Evolutionary conservation across 1,284 basidiomycete species (phyloP), one percentile per base, ranked within the genome.

Genomic region (Ustilago loliicola): DNA sequence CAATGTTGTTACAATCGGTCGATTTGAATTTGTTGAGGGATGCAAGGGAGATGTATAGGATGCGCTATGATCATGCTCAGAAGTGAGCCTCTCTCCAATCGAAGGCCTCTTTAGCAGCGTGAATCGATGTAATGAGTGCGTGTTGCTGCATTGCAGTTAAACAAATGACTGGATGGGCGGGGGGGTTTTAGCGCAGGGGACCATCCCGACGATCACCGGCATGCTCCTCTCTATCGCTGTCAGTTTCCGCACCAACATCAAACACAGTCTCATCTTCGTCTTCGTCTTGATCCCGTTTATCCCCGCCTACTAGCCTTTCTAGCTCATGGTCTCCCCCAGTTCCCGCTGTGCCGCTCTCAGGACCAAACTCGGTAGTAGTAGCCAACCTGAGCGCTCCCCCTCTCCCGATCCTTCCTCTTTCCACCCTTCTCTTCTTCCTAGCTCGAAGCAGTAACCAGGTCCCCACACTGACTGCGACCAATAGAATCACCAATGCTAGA

Each of bases 401-500:
- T 27, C 70, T 29, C 6, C 76, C 71, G 32, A 74, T 71, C 7
- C 71, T 53, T 6, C 48, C 61, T 30, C 27, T 59, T 13, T 64
- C 57, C 32, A 66, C 48, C 40, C 81, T 69, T 25, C 79, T 29
- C 50, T 59, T 36, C 55, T 90, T 88, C 11, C 92, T 89, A 23
- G 89, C 86, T 42, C 93, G 90, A 87, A 91, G 92, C 89, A 92
- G 93, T 63, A 94, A 87, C 86, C 92, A 93, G 19, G 89, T 87
- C 0, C 91, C 94, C 48, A 95, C 89, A n/a, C 89, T 89, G 11
- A 91, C 85, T 27, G 90, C 89, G 69, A 97, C 90, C 52, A 97
- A 87, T 4, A 94, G 84, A 42, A 98, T 89, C 34, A 97, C 91
- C 27, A 96, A 88, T 1, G 93, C 91, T 0, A 93, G 93, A 0